These are phyloP conservation scores for Scalesia atractyloides DNA, from an alignment of 129 eudicot genomes.

Conservation along the genomic window DNA sequence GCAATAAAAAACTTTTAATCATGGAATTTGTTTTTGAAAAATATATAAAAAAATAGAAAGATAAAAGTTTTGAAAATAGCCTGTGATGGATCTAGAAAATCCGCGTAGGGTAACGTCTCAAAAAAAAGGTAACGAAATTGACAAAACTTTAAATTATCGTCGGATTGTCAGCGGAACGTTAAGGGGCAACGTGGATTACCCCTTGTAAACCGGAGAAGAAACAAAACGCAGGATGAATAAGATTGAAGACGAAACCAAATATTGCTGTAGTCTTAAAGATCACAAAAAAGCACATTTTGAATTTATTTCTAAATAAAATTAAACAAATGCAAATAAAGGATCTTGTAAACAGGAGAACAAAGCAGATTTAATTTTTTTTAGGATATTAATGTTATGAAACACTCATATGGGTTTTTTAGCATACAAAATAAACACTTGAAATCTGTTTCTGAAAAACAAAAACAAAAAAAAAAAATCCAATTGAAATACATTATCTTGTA, in stretches of 20 bases:
- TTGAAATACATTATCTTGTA: neutral
- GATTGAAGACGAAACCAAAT: slow-evolving; percentile 3
- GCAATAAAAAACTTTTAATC: neutral
- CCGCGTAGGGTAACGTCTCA: too few species aligned
- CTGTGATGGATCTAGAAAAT: too few species aligned
- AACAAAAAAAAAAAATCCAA: neutral
- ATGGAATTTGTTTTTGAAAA: neutral
- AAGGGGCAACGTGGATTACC: too few species aligned
- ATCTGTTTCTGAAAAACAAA: neutral
- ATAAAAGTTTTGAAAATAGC: too few species aligned
- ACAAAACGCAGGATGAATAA: slow-evolving; percentile 4
- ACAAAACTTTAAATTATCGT: too few species aligned
- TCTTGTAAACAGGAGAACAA: slow-evolving; percentile 9
- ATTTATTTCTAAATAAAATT: neutral
- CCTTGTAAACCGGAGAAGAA: neutral
- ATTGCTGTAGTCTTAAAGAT: neutral
- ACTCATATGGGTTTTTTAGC: neutral
- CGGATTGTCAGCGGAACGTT: too few species aligned
- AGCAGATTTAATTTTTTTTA: neutral
- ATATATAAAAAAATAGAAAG: neutral
- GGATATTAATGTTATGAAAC: slow-evolving; percentile 12
- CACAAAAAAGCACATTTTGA: neutral
- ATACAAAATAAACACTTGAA: neutral
- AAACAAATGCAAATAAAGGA: neutral
- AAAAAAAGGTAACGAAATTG: too few species aligned